phyloP scores from a whole-genome alignment of 768 basidiomycete genomes.

The Macrocybe gigantea region DNA sequence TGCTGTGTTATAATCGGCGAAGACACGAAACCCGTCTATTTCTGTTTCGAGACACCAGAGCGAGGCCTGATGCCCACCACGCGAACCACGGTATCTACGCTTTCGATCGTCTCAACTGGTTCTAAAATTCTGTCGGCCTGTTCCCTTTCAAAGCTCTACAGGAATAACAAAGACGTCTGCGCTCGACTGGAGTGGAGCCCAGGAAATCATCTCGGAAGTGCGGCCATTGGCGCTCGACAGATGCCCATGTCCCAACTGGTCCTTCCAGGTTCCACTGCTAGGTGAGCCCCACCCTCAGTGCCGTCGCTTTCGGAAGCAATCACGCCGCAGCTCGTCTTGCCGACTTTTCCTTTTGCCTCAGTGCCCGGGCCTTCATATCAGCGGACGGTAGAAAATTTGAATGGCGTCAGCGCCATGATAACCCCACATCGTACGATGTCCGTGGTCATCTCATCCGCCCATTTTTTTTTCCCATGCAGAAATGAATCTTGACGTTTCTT shows the following conservation, averaged over 20 bases:
- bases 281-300: slow-evolving; percentile 28
- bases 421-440: slow-evolving; percentile 56
- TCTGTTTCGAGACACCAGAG: slow-evolving; percentile 60
- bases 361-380: slow-evolving; percentile 55
- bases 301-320: neutral
- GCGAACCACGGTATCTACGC: slow-evolving; percentile 38
- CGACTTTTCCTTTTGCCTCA: slow-evolving; percentile 22
- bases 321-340: slow-evolving; percentile 8
- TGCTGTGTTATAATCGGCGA: slow-evolving; percentile 65
- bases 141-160: slow-evolving; percentile 27
- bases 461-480: slow-evolving; percentile 2
- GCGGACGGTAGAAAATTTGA: slow-evolving; percentile 56
- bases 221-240: slow-evolving; percentile 46
- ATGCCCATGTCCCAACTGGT: slow-evolving; percentile 62
- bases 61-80: slow-evolving; percentile 34
- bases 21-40: slow-evolving; percentile 51
- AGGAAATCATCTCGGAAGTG: slow-evolving; percentile 50
- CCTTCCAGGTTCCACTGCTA: slow-evolving; percentile 40
- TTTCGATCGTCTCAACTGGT: slow-evolving; percentile 4
- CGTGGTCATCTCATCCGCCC: neutral
- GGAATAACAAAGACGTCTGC: slow-evolving; percentile 43
- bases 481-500: slow-evolving; percentile 1
- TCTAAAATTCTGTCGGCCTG: neutral
- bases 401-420: slow-evolving; percentile 52
- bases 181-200: slow-evolving; percentile 45